phyloP scores from a whole-genome alignment of 768 basidiomycete species.

The Collybia sordida region DNA sequence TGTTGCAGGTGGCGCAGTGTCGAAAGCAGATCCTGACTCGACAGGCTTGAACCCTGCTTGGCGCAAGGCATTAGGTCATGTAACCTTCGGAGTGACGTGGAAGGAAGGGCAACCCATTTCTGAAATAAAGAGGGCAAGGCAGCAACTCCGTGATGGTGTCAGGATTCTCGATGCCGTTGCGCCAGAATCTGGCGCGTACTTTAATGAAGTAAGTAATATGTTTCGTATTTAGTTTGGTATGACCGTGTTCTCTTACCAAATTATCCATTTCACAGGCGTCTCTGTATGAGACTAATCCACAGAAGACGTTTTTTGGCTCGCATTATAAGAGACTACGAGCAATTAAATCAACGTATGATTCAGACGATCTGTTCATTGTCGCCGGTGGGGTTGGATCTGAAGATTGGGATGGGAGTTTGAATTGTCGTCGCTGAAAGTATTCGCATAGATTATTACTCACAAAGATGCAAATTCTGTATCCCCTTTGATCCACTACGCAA shows the following conservation, averaged over 20 bases:
- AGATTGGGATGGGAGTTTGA: slow-evolving; percentile 37
- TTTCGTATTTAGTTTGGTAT: neutral
- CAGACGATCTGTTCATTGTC: slow-evolving; percentile 43
- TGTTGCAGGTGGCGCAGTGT: slow-evolving; percentile 39
- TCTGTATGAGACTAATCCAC: slow-evolving; percentile 36
- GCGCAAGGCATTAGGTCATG: slow-evolving; percentile 37
- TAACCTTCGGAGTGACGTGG: slow-evolving; percentile 21
- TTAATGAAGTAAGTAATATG: slow-evolving; percentile 40
- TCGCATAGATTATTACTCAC: too few relatives aligned
- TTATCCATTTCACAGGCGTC: slow-evolving; percentile 31
- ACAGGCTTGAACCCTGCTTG: slow-evolving; percentile 46
- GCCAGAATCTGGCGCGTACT: slow-evolving; percentile 40
- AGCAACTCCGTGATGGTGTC: slow-evolving; percentile 12
- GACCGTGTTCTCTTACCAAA: neutral
- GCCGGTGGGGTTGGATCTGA: slow-evolving; percentile 50
- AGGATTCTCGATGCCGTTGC: slow-evolving; percentile 22
- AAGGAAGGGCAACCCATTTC: slow-evolving; percentile 18
- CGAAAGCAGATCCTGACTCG: slow-evolving; percentile 30
- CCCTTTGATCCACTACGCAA: too few relatives aligned
- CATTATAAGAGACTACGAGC: slow-evolving; percentile 37
- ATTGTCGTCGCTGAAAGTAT: slow-evolving; percentile 1
- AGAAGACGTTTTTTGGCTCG: slow-evolving; percentile 42
- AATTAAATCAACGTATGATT: slow-evolving; percentile 47
- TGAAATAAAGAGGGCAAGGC: slow-evolving; percentile 10
- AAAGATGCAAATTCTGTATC: too few relatives aligned